Base-by-base conservation (phyloP, 2,329 filamentous ascomycete species). In the Aspergillus pseudoglaucus region DNA sequence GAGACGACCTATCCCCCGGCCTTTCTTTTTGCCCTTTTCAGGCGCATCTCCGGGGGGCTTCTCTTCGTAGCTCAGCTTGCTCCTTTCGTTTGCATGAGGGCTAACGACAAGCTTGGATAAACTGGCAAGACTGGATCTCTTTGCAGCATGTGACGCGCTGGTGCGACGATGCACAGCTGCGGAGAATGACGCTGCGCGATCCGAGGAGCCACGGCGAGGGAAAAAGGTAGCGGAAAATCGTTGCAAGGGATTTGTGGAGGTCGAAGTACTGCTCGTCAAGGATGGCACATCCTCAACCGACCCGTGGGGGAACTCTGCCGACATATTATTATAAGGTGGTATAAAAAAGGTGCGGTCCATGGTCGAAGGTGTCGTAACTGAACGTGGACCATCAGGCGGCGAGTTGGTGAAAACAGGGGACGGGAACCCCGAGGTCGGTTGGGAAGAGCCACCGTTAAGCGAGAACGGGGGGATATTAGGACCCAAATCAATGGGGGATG, bases 231-330 rank as follows among this genome's bases (percentile, higher is more conserved):
- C 66, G 6, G 73, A 75, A 25, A 75, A 64, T 22, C 72, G 68
- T 30, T 69, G 63, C 17, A 71, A 47, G 20, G 66, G 67, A 44
- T 70, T 72, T 22, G 71, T 72, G 59, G 66, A 69, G 8, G 71
- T 75, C 1, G 74, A 76, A 37, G 72, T 67, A 54, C 72, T 75
- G 56, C 74, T 75, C 22, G 70, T 75, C 27, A 76, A 59, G 22
- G 74, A 76, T 14, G 74, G 74, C 3, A 76, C 71, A 64, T 76
- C 74, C 39, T 76, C 74, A 38, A 69, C 62, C 1, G 74, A 76
- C 32, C 63, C 64, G 37, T 72, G 70, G 30, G 65, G 62, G 48
- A 63, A 62, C 14, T 72, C 69, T 44, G 65, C 60, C 39, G 61
- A 59, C 18, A 64, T 62, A 38, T 73, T 66, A 18, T 39, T 18